phyloP scores from a whole-genome alignment of 345 rosid species.

The Laguncularia racemosa region DNA sequence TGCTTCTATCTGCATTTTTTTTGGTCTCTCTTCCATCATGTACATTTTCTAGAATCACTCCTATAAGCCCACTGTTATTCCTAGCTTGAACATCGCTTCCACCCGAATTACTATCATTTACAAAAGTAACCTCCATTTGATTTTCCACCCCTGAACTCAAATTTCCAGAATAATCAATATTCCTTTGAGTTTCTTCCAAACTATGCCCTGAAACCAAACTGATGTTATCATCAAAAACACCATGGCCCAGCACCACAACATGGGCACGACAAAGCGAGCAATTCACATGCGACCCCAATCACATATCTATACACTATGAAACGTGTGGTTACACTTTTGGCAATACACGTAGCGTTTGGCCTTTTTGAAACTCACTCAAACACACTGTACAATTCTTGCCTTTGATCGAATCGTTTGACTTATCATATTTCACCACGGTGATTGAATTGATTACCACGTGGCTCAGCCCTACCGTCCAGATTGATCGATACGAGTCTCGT shows the following conservation, averaged over 20 bases:
- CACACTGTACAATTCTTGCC: slow-evolving; percentile 76
- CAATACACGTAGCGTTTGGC: slow-evolving; percentile 55
- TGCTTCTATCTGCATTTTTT: too few relatives aligned
- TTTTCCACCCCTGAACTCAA: too few relatives aligned
- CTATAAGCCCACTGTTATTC: too few relatives aligned
- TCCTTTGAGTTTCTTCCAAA: too few relatives aligned
- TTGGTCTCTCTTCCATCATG: too few relatives aligned
- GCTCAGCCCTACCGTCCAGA: slow-evolving; percentile 59
- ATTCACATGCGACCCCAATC: slow-evolving; percentile 65
- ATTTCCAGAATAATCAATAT: too few relatives aligned
- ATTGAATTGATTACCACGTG: slow-evolving; percentile 64
- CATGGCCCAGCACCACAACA: slow-evolving; percentile 12
- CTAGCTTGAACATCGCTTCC: too few relatives aligned
- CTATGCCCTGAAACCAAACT: too few relatives aligned
- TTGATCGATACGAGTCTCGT: slow-evolving; percentile 49
- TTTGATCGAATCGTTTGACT: slow-evolving; percentile 60
- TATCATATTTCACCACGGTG: slow-evolving; percentile 46
- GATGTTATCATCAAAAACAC: too few relatives aligned
- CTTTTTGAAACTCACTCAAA: slow-evolving; percentile 61
- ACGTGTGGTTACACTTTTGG: slow-evolving; percentile 85
- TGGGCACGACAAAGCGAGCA: slow-evolving; percentile 73
- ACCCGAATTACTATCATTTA: too few relatives aligned
- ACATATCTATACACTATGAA: slow-evolving; percentile 70
- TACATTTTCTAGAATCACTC: too few relatives aligned
- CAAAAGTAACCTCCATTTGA: too few relatives aligned